Conservation (phyloP, 2,329 filamentous ascomycete genomes). For the Fusarium cicatricum region DNA sequence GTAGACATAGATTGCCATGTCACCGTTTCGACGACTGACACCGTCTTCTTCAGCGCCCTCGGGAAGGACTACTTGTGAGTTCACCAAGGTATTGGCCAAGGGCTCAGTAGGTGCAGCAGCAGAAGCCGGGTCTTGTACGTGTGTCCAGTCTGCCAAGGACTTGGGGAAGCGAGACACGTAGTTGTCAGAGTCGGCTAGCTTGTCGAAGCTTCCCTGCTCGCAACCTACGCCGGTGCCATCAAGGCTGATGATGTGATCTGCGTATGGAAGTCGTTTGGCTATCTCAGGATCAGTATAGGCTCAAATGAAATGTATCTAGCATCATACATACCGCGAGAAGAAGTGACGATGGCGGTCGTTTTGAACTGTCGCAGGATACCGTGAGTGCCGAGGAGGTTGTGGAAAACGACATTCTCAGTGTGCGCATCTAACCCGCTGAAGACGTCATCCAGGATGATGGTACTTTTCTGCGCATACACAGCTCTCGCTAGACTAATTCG, state of each 20-base stretch:
- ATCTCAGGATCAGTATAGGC: neutral
- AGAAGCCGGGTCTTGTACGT: neutral
- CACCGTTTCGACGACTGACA: slow-evolving; percentile 30
- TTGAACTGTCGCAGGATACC: slow-evolving; percentile 34
- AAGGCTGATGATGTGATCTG: slow-evolving; percentile 26
- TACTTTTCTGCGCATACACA: slow-evolving; percentile 38
- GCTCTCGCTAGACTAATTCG: slow-evolving; percentile 45
- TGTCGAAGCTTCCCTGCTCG: slow-evolving; percentile 21
- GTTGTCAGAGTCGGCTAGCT: slow-evolving; percentile 7
- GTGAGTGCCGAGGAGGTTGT: slow-evolving; percentile 34
- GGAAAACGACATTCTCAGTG: slow-evolving; percentile 38
- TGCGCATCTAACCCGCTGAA: slow-evolving; percentile 45
- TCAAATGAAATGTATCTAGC: accelerated
- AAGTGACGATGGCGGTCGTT: slow-evolving; percentile 16
- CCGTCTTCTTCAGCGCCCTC: slow-evolving; percentile 12
- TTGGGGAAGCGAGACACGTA: slow-evolving; percentile 19
- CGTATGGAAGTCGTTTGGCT: slow-evolving; percentile 25
- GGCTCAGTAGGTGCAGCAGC: neutral
- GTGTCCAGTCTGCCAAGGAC: neutral
- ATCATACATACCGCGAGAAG: slow-evolving; percentile 19
- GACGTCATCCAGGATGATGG: slow-evolving; percentile 44
- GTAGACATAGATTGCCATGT: slow-evolving; percentile 35
- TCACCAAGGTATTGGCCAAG: neutral
- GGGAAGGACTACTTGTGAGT: neutral
- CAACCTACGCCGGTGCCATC: slow-evolving; percentile 9